phyloP scores from a whole-genome alignment of 768 basidiomycete genomes.

The Mycena alexandri region DNA sequence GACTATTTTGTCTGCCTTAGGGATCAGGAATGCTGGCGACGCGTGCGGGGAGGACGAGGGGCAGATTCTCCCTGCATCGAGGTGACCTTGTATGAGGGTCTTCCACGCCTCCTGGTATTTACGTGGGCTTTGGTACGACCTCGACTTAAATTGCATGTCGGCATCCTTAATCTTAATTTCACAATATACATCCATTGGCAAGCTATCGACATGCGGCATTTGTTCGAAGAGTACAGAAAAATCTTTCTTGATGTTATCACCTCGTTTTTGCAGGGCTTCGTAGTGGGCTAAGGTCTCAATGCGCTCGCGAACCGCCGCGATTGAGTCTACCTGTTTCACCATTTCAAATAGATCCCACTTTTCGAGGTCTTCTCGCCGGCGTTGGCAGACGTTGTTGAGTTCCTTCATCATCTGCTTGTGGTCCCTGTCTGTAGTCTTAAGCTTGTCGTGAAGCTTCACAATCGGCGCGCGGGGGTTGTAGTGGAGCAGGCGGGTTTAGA shows the following conservation, averaged over 20 bases:
- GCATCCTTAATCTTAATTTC: slow-evolving; percentile 2
- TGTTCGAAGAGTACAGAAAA: not conserved
- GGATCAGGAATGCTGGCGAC: not conserved
- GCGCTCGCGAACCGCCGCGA: no score
- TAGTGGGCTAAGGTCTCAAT: no score
- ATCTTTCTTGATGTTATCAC: not conserved
- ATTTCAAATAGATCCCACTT: no score
- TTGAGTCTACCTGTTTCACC: no score
- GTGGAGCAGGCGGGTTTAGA: no score
- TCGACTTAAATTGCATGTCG: not conserved
- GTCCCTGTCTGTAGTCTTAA: no score
- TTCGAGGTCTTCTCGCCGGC: not conserved
- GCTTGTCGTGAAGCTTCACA: no score
- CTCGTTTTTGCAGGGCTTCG: no score
- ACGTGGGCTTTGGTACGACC: not conserved
- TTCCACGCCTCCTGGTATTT: slow-evolving; percentile 1
- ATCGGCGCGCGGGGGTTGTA: no score
- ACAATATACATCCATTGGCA: not conserved
- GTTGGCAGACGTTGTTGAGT: not conserved
- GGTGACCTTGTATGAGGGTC: not conserved
- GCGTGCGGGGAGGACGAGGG: not conserved
- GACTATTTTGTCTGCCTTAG: not conserved
- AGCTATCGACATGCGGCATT: slow-evolving; percentile 34
- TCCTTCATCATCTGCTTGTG: slow-evolving; percentile 2
- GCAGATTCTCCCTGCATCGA: not conserved